These are phyloP conservation scores for Hansenula lynferdii DNA, from an alignment of 1,139 yeast genomes.

Conservation along the genomic window DNA sequence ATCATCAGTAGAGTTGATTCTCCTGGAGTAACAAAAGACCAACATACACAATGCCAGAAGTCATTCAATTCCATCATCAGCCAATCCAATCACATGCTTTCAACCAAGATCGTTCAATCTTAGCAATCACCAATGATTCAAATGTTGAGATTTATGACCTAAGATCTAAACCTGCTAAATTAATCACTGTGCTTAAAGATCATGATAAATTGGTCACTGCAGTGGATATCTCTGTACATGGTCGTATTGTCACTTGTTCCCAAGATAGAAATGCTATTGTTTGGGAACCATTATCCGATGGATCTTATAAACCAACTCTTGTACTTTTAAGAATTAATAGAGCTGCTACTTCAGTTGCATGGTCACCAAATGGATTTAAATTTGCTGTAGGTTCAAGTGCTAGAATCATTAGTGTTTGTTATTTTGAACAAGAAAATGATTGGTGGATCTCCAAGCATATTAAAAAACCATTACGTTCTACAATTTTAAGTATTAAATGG, in stretches of 20 bases:
- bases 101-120: conserved; percentile 57
- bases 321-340: conserved; percentile 89
- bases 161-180: conserved; percentile 35
- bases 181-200: conserved; percentile 62
- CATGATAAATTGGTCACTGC: conserved; percentile 97
- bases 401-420: conserved; percentile 90
- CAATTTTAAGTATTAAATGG: conserved; percentile 86
- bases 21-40: conserved; percentile 3
- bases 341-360: conserved; percentile 88
- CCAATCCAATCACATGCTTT: conserved; percentile 93
- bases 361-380: conserved; percentile 92
- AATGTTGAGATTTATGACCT: conserved; percentile 71
- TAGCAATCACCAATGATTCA: conserved; percentile 81
- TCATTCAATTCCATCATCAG: conserved; percentile 67
- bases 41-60: conserved; percentile 14
- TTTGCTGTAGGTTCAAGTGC: conserved; percentile 98
- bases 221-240: conserved; percentile 85
- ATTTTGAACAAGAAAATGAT: conserved; percentile 92
- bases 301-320: conserved; percentile 77
- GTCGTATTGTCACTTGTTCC: conserved; percentile 92
- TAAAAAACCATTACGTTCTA: conserved; percentile 87
- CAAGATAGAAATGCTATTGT: conserved; percentile 98
- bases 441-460: conserved; percentile 99
- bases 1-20: conserved; percentile 21
- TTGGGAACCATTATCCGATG: conserved; percentile 74